Percentiles rank a stretch among this genome's conserved stretches.
These are phyloP conservation scores for Phoenix dactylifera DNA, from an alignment of 176 grass and related monocot genomes.

Conservation along the genomic window DNA sequence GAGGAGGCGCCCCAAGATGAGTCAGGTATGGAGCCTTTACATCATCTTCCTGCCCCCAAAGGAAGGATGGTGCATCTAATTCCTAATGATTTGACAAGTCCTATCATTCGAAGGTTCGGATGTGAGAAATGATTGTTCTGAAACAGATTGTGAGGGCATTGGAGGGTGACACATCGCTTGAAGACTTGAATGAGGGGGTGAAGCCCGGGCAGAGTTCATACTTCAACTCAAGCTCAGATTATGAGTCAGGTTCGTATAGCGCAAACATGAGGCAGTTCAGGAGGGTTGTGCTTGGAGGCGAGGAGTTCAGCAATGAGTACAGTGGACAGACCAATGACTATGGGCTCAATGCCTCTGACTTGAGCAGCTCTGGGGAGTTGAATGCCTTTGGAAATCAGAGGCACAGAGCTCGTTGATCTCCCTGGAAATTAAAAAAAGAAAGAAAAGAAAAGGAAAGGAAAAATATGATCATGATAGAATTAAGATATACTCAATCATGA, in stretches of 20 bases:
- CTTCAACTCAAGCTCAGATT: conserved; percentile 55
- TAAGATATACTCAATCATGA: too few species aligned
- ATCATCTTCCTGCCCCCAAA: neutral
- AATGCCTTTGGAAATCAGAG: neutral
- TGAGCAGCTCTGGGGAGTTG: conserved; percentile 38
- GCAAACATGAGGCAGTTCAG: conserved; percentile 49
- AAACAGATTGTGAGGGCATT: conserved; percentile 69
- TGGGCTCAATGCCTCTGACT: conserved; percentile 37
- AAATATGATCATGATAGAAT: too few species aligned
- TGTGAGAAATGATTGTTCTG: neutral
- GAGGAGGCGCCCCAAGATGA: conserved; percentile 84
- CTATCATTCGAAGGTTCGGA: neutral
- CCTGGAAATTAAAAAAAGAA: too few species aligned
- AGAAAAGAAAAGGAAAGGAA: too few species aligned
- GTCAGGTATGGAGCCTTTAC: conserved; percentile 35
- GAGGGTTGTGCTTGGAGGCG: conserved; percentile 56
- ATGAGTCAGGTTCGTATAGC: conserved; percentile 58
- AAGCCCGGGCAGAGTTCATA: conserved; percentile 72
- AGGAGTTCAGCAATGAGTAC: conserved; percentile 61
- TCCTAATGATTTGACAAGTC: neutral
- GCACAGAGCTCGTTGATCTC: too few species aligned
- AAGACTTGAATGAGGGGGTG: conserved; percentile 80
- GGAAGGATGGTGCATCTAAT: neutral
- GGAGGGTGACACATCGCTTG: conserved; percentile 77
- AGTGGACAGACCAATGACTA: conserved; percentile 46